Evolutionary conservation across 148 eudicot genomes (phyloP), one percentile per base, ranked within the genome.

Genomic region (Polygonum aviculare): DNA sequence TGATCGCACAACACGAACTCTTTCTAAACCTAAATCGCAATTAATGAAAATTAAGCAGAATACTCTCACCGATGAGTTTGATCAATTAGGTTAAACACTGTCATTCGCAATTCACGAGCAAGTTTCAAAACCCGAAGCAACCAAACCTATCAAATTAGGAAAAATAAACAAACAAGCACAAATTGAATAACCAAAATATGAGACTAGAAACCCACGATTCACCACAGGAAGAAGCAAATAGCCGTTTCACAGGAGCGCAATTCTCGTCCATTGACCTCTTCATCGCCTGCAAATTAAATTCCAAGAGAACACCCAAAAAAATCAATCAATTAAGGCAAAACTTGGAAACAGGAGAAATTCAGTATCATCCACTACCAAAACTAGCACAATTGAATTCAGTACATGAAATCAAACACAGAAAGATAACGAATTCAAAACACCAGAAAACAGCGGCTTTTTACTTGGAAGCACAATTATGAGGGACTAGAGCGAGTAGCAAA

Each of bases 231-330:
- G 87, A 82, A 49, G 83, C 86, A 63, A 88, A 89, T 16, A 90
- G 93, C 74, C 98, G 91, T 79, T 91, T 93, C 62, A 89, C 84
- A 82, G 88, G 92, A 77, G 73, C 70, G 78, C 74, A 86, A 73
- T 79, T 85, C 75, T 93, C 98, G 49, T 93, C 96, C 31, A 93
- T 82, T 67, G 87, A 75, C 77, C 96, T 85, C 88, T 91, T 93
- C 98, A 93, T 73, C 78, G 87, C 65, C 72, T 67, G 41, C 72
- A 36, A 36, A 36, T 21, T 44, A 67, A 67, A 67, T 67, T 67
- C 72, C 72, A 67, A 4, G 5, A 15, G 44, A 67, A 67, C 72
- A 67, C 31, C 31, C 31, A 35, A 0, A 67, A 4, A 67, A 67
- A 67, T 36, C 44, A 67, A 67, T 67, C 72, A 67, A 36, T 67